phyloP scores from a whole-genome alignment of 2,329 filamentous ascomycete species.

The Talaromyces sp. region DNA sequence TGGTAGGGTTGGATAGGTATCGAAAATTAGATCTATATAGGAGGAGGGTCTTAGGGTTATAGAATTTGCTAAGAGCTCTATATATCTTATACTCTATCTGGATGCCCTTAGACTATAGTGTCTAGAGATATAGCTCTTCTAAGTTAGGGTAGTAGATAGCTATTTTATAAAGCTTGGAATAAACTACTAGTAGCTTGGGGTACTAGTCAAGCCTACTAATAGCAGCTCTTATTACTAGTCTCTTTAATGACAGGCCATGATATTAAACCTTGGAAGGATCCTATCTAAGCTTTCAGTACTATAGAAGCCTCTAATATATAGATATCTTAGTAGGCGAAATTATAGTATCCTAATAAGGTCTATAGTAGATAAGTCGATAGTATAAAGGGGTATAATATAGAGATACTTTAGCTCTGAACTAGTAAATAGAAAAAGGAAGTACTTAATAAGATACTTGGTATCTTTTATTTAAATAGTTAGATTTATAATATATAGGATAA shows the following conservation, averaged over 20 bases:
- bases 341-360: background rate
- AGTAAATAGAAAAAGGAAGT: constrained; percentile 4
- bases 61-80: constrained; percentile 12
- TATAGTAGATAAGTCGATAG: background rate
- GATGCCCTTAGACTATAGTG: constrained; percentile 9
- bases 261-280: constrained; percentile 3
- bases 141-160: constrained; percentile 6
- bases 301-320: constrained; percentile 1
- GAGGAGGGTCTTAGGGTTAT: constrained; percentile 12
- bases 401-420: constrained; percentile 8
- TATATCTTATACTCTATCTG: constrained; percentile 16
- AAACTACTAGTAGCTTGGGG: background rate
- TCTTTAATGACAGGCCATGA: constrained; percentile 9
- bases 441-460: background rate
- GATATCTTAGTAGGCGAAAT: constrained; percentile 9
- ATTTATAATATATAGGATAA: background rate
- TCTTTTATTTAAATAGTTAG: background rate
- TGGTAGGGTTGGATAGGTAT: background rate
- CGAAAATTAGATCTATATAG: constrained; percentile 10
- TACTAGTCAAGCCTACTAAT: background rate
- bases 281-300: background rate
- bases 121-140: constrained; percentile 11
- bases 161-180: constrained; percentile 4
- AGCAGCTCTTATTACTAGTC: background rate
- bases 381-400: background rate